These are phyloP conservation scores for Dillenia turbinata DNA, from an alignment of 164 flowering plant genomes.

Conservation along the genomic window DNA sequence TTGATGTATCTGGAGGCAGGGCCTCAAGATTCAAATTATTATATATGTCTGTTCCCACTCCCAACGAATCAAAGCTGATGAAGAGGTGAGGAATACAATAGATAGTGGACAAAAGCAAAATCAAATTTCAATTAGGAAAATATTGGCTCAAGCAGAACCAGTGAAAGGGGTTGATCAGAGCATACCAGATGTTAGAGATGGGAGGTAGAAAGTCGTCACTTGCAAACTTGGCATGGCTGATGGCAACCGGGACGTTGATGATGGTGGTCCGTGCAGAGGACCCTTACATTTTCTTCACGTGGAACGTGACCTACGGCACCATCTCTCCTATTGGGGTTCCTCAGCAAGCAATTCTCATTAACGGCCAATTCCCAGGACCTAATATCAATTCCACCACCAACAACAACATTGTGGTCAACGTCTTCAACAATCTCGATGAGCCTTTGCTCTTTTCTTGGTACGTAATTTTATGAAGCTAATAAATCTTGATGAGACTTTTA, in stretches of 20 bases:
- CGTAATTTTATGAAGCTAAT: neutral
- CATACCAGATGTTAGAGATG: too few relatives aligned
- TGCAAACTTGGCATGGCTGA: neutral
- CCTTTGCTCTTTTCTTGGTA: slow-evolving; percentile 47
- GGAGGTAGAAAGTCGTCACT: too few relatives aligned
- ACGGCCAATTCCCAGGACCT: slow-evolving; percentile 58
- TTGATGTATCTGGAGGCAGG: too few relatives aligned
- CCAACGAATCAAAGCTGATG: too few relatives aligned
- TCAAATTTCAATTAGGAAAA: too few relatives aligned
- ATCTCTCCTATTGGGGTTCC: slow-evolving; percentile 38
- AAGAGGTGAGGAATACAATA: too few relatives aligned
- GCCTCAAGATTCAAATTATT: too few relatives aligned
- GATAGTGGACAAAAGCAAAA: too few relatives aligned
- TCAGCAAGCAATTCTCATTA: slow-evolving; percentile 47
- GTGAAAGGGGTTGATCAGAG: too few relatives aligned
- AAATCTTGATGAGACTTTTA: neutral
- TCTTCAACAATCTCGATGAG: slow-evolving; percentile 52
- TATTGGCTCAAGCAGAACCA: too few relatives aligned
- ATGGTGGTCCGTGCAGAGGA: slow-evolving; percentile 25
- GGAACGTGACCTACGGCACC: slow-evolving; percentile 44
- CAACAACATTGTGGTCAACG: slow-evolving; percentile 57
- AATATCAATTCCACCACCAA: slow-evolving; percentile 53
- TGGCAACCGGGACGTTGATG: slow-evolving; percentile 3
- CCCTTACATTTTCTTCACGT: slow-evolving; percentile 33
- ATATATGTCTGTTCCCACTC: too few relatives aligned